A percentile compares a stretch with the other conserved stretches of the same genome.
Evolutionary conservation across 768 basidiomycete species (phyloP).

Genomic region (Russula griseocarnosa): DNA sequence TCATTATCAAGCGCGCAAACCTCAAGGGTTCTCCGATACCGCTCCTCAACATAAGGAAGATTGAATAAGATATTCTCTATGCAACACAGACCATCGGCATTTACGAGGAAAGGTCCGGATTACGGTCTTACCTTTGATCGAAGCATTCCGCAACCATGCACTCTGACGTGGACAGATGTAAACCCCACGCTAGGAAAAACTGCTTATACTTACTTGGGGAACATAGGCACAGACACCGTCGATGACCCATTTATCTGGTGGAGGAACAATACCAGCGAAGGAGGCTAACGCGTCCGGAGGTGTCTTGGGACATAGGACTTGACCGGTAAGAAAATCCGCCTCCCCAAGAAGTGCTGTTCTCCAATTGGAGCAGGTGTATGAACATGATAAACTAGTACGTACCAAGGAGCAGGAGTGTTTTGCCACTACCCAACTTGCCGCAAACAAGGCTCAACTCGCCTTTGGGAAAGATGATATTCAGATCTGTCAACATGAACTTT

Average conservation of each 20-base stretch:
- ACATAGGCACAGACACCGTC: slow-evolving; percentile 81
- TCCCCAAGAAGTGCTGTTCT: slow-evolving; percentile 74
- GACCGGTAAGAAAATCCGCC: slow-evolving; percentile 78
- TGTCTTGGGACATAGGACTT: slow-evolving; percentile 78
- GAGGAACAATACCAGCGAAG: slow-evolving; percentile 43
- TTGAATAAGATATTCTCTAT: slow-evolving; percentile 75
- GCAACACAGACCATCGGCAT: slow-evolving; percentile 5
- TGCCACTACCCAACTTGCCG: slow-evolving; percentile 86
- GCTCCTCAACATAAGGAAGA: slow-evolving; percentile 64
- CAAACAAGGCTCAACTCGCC: slow-evolving; percentile 81
- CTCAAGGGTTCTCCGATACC: slow-evolving; percentile 75
- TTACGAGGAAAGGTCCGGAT: background rate
- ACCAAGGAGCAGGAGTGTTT: slow-evolving; percentile 78
- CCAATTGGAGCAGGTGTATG: slow-evolving; percentile 19
- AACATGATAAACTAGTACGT: slow-evolving; percentile 10
- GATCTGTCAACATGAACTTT: slow-evolving; percentile 77
- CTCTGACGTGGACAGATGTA: slow-evolving; percentile 29
- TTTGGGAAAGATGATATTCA: slow-evolving; percentile 71
- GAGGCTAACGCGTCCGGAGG: slow-evolving; percentile 72
- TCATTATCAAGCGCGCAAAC: slow-evolving; percentile 72
- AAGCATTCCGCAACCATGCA: slow-evolving; percentile 72
- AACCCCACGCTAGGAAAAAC: slow-evolving; percentile 21
- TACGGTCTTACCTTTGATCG: slow-evolving; percentile 47
- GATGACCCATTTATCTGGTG: slow-evolving; percentile 70
- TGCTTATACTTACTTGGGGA: slow-evolving; percentile 51